Conservation (phyloP, 495 filamentous ascomycete genomes). For the Evernia prunastri region DNA sequence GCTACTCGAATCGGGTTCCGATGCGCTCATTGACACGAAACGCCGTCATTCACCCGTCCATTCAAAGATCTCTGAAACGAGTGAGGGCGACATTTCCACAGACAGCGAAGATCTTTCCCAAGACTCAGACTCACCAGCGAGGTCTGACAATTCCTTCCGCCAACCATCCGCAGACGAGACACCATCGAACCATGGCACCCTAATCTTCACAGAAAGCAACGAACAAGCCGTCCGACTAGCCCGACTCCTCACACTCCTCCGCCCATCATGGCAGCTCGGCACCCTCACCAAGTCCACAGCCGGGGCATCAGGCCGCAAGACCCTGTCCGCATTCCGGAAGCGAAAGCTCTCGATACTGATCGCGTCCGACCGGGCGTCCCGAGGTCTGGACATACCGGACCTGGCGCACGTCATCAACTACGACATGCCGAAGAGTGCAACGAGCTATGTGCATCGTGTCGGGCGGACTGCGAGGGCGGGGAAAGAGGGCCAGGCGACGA, state of each 20-base stretch:
- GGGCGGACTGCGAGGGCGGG: constrained; percentile 56
- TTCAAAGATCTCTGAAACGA: background rate
- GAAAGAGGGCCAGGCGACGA: constrained; percentile 65
- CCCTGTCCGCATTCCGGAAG: constrained; percentile 54
- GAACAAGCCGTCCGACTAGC: constrained; percentile 74
- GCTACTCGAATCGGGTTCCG: constrained; percentile 42
- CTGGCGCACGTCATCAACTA: constrained; percentile 89
- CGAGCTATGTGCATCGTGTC: constrained; percentile 86
- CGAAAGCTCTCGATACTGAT: constrained; percentile 68
- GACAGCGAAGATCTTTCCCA: constrained; percentile 27
- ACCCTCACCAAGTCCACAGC: constrained; percentile 71
- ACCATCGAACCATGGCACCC: constrained; percentile 28
- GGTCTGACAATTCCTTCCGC: constrained; percentile 6
- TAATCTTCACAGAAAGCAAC: constrained; percentile 87
- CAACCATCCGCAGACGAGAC: constrained; percentile 20
- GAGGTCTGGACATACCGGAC: constrained; percentile 78
- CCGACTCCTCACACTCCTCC: constrained; percentile 63
- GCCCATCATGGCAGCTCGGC: constrained; percentile 55
- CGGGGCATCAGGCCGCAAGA: constrained; percentile 55
- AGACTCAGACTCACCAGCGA: constrained; percentile 28
- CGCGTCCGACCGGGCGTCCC: constrained; percentile 84
- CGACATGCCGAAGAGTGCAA: constrained; percentile 74
- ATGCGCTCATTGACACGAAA: constrained; percentile 15
- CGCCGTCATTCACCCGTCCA: background rate
- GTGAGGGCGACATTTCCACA: constrained; percentile 12